A percentile compares a stretch with the other conserved stretches of the same genome.
phyloP scores from a whole-genome alignment of 495 filamentous ascomycete species.

The Corynascus novoguineensis region DNA sequence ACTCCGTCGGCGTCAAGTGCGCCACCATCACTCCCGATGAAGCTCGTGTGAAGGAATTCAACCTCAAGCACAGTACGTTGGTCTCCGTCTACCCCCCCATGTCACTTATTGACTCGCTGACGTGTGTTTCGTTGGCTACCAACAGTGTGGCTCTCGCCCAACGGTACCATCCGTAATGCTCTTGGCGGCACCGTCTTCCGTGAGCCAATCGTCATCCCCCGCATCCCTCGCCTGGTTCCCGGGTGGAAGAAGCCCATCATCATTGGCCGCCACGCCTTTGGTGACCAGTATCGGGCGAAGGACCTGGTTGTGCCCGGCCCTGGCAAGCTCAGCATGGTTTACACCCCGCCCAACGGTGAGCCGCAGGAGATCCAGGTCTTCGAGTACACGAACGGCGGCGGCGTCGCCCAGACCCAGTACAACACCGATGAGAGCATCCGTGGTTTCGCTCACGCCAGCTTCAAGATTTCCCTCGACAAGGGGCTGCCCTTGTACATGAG shows the following conservation, averaged over 20 bases:
- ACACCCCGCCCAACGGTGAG: slow-evolving; percentile 76
- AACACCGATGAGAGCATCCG: slow-evolving; percentile 93
- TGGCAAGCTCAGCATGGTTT: slow-evolving; percentile 89
- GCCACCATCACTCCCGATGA: slow-evolving; percentile 99
- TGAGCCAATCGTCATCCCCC: slow-evolving; percentile 92
- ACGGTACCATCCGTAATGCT: slow-evolving; percentile 94
- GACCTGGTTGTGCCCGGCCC: slow-evolving; percentile 75
- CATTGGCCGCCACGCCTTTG: slow-evolving; percentile 96
- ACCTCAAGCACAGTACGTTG: slow-evolving; percentile 85
- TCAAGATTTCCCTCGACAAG: slow-evolving; percentile 90
- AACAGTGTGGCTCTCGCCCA: slow-evolving; percentile 91
- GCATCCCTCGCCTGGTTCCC: slow-evolving; percentile 84
- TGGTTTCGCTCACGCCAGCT: slow-evolving; percentile 91
- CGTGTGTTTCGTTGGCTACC: neutral
- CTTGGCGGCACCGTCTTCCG: slow-evolving; percentile 97
- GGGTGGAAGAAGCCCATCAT: slow-evolving; percentile 99
- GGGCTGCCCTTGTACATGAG: slow-evolving; percentile 90
- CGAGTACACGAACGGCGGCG: slow-evolving; percentile 76
- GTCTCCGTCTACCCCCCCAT: neutral
- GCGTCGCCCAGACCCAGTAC: slow-evolving; percentile 90
- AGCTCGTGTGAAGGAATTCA: slow-evolving; percentile 92
- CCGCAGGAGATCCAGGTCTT: slow-evolving; percentile 84
- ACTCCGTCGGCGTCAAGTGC: slow-evolving; percentile 97
- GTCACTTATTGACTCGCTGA: slow-evolving; percentile 8
- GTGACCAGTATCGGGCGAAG: slow-evolving; percentile 96